Evolutionary conservation across 768 basidiomycete species (phyloP).

Genomic region (Omphalotus guepiniiformis): DNA sequence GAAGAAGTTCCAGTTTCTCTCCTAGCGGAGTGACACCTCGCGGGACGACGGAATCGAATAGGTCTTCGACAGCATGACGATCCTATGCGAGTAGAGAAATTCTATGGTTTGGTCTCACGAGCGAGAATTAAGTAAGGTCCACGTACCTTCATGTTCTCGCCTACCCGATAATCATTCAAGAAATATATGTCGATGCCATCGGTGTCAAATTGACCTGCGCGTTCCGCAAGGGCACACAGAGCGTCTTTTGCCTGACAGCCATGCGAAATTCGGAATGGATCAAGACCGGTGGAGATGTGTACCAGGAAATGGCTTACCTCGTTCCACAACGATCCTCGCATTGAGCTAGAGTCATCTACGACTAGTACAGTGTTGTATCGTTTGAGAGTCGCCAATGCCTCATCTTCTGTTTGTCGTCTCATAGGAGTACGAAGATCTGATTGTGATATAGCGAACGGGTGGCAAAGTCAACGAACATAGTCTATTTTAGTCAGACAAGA

Average conservation of each 20-base stretch:
- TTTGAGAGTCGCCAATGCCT: slow-evolving; percentile 18
- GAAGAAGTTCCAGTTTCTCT: slow-evolving; percentile 27
- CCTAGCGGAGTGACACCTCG: slow-evolving; percentile 13
- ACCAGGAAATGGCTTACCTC: slow-evolving; percentile 31
- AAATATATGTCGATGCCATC: slow-evolving; percentile 65
- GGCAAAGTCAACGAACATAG: too few relatives aligned
- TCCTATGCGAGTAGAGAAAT: not conserved
- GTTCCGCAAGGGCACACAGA: slow-evolving; percentile 43
- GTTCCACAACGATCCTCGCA: slow-evolving; percentile 45
- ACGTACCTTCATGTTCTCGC: slow-evolving; percentile 35
- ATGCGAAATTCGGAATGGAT: not conserved
- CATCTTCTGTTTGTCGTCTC: not conserved
- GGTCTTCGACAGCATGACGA: slow-evolving; percentile 1
- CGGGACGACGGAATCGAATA: slow-evolving; percentile 5
- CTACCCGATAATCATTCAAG: slow-evolving; percentile 38
- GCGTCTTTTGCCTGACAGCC: slow-evolving; percentile 41
- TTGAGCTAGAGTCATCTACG: slow-evolving; percentile 59
- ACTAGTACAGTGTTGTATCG: slow-evolving; percentile 55
- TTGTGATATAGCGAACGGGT: too few relatives aligned
- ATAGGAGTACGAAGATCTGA: not conserved
- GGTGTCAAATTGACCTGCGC: slow-evolving; percentile 45
- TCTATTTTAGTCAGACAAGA: too few relatives aligned
- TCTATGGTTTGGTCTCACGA: not conserved
- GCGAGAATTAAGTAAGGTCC: slow-evolving; percentile 12
- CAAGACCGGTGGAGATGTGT: not conserved